Base-by-base conservation (phyloP, 495 filamentous ascomycete species). In the Apodospora peruviana region DNA sequence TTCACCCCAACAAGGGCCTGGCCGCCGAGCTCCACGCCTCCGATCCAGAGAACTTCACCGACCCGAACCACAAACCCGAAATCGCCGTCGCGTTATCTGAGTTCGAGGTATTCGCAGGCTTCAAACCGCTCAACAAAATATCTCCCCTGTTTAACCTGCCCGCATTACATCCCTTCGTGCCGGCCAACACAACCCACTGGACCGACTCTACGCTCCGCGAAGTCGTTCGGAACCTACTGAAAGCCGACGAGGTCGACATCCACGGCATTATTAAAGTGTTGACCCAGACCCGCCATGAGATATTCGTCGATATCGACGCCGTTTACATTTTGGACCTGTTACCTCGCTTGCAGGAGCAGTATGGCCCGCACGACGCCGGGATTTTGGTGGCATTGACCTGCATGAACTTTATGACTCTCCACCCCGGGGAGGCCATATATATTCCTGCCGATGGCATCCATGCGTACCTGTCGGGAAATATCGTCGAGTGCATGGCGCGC, bases 401-500 rank as follows among this genome's bases (percentile, higher is more conserved):
- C 22, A 90, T 87, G 83, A 93, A 91, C 64, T 91, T 79, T 51
- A 59, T 93, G 27, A 73, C 74, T 5, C 74, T 90, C 10, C 56
- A 73, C 4, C 72, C 81, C 2, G 85, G 86, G 12, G 79, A 90
- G 35, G 76, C 82, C 2, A 75, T 91, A 38, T 87, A 77, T 58
- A 84, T 91, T 21, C 87, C 87, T 1, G 84, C 84, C 12, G 85
- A 91, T 52, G 85, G 83, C 16, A 86, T 90, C 45, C 85, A 91
- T 56, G 86, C 86, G 1, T 90, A 90, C 60, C 64, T 91, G 2
- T 76, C 77, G 38, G 88, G 88, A 0, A 84, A 90, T 62, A 88
- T 91, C 40, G 80, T 93, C 47, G 86, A 91, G 61, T 90, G 87
- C 68, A 91, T 93, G 87, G 87, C 86, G 2, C 80, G 87, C 18